phyloP scores from a whole-genome alignment of 2,329 filamentous ascomycete genomes.

The Exophiala sideris region DNA sequence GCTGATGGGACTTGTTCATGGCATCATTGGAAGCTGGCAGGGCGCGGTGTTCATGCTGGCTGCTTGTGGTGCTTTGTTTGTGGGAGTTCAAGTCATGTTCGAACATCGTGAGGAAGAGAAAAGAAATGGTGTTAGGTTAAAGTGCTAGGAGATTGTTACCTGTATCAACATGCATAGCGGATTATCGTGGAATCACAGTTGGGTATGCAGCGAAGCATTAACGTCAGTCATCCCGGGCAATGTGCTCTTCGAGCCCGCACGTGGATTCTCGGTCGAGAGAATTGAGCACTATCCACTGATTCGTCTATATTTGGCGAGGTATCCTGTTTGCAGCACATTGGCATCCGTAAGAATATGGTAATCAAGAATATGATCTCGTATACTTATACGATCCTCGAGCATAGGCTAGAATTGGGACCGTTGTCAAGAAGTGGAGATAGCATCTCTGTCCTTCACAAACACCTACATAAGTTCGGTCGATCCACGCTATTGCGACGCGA shows the following conservation, averaged over 20 bases:
- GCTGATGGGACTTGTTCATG: slow-evolving; percentile 68
- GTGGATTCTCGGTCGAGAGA: slow-evolving; percentile 3
- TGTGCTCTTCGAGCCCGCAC: neutral
- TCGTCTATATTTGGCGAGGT: neutral
- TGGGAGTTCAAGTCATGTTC: slow-evolving; percentile 92
- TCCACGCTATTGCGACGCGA: no score
- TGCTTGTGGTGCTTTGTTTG: slow-evolving; percentile 73
- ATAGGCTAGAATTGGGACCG: no score
- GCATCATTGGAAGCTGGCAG: slow-evolving; percentile 73
- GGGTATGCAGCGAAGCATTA: neutral
- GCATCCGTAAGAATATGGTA: neutral
- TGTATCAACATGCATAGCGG: neutral
- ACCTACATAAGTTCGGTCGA: no score
- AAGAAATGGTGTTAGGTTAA: slow-evolving; percentile 75
- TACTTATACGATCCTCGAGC: neutral
- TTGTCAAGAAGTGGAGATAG: no score
- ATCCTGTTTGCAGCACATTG: neutral
- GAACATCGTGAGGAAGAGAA: slow-evolving; percentile 84
- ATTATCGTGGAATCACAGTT: neutral
- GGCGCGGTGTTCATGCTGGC: slow-evolving; percentile 70
- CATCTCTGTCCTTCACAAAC: no score
- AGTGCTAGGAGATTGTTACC: slow-evolving; percentile 57
- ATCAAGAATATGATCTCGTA: neutral
- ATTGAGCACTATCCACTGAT: neutral
- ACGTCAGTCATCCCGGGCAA: neutral